Percentiles rank a stretch among this genome's conserved stretches.
Evolutionary conservation across 306 rosid genomes (phyloP).

Genomic region (Gynostemma pentaphyllum): DNA sequence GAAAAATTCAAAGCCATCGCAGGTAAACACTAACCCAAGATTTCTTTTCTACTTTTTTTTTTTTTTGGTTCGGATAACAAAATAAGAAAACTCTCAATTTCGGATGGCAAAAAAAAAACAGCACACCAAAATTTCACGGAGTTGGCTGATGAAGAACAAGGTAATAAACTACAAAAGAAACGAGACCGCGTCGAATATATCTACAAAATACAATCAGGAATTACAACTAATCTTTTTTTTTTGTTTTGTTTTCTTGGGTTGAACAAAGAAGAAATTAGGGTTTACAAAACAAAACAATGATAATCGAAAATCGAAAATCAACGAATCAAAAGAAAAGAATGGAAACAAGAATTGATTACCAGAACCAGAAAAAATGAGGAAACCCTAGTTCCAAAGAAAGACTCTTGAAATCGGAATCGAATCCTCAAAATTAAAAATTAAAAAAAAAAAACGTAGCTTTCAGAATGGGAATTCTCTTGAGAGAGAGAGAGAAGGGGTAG

Average conservation of each 20-base stretch:
- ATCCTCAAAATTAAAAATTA: too few relatives aligned
- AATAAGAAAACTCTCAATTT: slow-evolving; percentile 80
- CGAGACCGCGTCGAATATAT: background rate
- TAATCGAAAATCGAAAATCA: background rate
- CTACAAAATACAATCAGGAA: background rate
- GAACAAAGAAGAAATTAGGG: slow-evolving; percentile 23
- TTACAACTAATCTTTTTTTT: slow-evolving; percentile 12
- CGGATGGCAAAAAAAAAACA: slow-evolving; percentile 82
- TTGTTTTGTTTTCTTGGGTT: background rate
- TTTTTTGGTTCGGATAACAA: too few relatives aligned
- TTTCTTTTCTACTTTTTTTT: slow-evolving; percentile 3
- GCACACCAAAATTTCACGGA: slow-evolving; percentile 85
- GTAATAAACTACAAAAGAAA: slow-evolving; percentile 4
- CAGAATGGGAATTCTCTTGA: background rate
- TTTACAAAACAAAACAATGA: background rate
- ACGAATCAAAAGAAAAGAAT: slow-evolving; percentile 5
- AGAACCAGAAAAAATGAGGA: background rate
- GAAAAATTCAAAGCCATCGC: slow-evolving; percentile 51
- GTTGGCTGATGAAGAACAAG: slow-evolving; percentile 23
- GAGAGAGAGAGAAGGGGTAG: too few relatives aligned
- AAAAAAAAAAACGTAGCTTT: slow-evolving; percentile 12
- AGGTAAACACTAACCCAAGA: slow-evolving; percentile 14
- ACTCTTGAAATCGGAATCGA: background rate
- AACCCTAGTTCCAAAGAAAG: slow-evolving; percentile 7
- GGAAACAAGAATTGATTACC: background rate